Evolutionary conservation across 257 asterid genomes (phyloP), one percentile per base, ranked within the genome.

Genomic region (Penstemon davidsonii): DNA sequence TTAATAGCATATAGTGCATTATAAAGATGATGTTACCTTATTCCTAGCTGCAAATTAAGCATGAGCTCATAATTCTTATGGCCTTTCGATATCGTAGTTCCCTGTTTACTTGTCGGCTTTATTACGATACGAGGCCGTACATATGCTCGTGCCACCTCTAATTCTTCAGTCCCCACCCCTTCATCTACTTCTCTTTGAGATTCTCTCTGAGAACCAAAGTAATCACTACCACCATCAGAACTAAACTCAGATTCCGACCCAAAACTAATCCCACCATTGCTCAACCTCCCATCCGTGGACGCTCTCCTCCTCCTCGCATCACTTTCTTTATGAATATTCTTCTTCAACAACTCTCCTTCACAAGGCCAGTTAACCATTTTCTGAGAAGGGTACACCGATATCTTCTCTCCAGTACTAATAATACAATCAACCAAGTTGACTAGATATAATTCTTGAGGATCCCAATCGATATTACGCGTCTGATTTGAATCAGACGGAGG

Each of bases 31-130:
- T 38, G 5, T 3, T 88, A 93, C 99, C 97, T 86, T 83, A 93
- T 88, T 53, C 99, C 97, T 5, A 93, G 96, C 90, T 90, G 96
- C 85, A 93, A 80, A 79, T 93, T 93, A 13, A 93, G 91, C 97
- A 90, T 88, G 56, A 93, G 95, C 38, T 93, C 97, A 72, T 88
- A 93, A 70, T 86, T 85, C 66, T 82, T 88, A 53, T 93, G 99
- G 36, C 95, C 99, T 83, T 87, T 90, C 0, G 90, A 75, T 57
- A 93, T 93, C 1, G 88, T 78, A 8, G 68, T 67, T 61, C 99
- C 97, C 57, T 82, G 92, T 75, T 71, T 82, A 69, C 79, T 83
- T 15, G 79, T 61, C 3, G 90, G 90, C 77, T 82, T 86, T 59
- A 90, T 80, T 41, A 74, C 60, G 53, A 89, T 74, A 58, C 62